Evolutionary conservation across 225 moss, liverwort and hornwort genomes (phyloP), one percentile per base, ranked within the genome.

Genomic region (Thuidium tamariscinum): DNA sequence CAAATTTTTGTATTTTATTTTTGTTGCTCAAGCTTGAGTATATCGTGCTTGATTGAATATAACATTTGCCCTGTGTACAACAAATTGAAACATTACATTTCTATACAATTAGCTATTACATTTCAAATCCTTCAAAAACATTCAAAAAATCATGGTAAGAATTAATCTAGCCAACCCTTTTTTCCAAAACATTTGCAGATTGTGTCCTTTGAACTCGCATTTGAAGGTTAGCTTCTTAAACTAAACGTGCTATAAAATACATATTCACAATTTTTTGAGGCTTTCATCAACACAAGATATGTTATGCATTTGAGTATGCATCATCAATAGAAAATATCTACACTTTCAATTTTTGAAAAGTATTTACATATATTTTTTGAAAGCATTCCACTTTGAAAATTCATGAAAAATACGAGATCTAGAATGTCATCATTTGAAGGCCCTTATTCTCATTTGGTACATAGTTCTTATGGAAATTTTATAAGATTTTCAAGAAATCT

Each of bases 311-410:
- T n/a, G n/a, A n/a, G n/a, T n/a, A n/a, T n/a, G n/a, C 7, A 39
- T 37, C 10, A 37, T 7, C 2, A 37, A 67, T 68, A 4, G 13
- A 22, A 22, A 13, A 23, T 39, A 25, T 25, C 39, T 37, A 22
- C 1, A 13, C 25, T 69, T 36, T 41, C 14, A 25, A 69, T 7
- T 8, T 69, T 25, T 1, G 41, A 69, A 7, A 41, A 3, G 41
- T 23, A 4, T 37, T 22, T 37, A 13, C 0, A 39, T 23, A 68
- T 23, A n/a, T 4, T 12, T 4, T 68, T 68, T 39, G 2, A 68
- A 23, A 25, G 2, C 4, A 67, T 25, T 41, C 4, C 0, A 0
- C 23, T 13, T 23, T 2, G 0, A 41, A 68, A 25, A 14, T 25
- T 25, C 4, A 68, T 0, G 4, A 13, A 14, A 25, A 68, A 23